Base-by-base conservation (phyloP, 148 eudicot genomes). In the Fallopia convolvulus region DNA sequence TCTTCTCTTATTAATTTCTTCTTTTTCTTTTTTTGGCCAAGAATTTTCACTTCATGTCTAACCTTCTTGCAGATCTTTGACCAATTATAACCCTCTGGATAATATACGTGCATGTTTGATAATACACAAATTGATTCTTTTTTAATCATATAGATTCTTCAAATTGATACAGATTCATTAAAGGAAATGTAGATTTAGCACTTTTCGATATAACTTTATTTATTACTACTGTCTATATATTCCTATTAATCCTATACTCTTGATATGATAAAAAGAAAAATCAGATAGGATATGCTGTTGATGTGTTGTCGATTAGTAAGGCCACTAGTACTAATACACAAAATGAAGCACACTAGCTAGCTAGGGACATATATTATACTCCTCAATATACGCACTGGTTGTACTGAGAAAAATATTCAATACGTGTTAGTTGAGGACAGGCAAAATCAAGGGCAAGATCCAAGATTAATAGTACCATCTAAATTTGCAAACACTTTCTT, bases 51-150 rank as follows among this genome's bases (percentile, higher is more conserved):
- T 5, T 2, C 15, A 5, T 36, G 72, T 6, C 5, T 66, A 32
- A 65, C 71, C 42, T 66, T 66, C 15, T 66, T 36, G 20, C 72
- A 68, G 21, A 15, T 68, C 20, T 36, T 36, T 68, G 72, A 68
- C 72, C 72, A 39, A 14, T 68, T 8, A 1, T 39, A 11, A 36
- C 39, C 72, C 72, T 33, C 46, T 39, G 72, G 72, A 36, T 68
- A 68, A 68, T 68, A 68, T 8, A 42, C 44, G 4, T 41, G 8
- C n/a, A n/a, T n/a, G n/a, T n/a, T n/a, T n/a, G n/a, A 36, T 68
- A 68, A 68, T 68, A 68, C 8, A 44, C 46, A 8, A 8, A 2
- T 3, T 32, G 17, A 17, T 11, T 26, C 10, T 20, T 56, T 56
- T 56, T 20, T 7, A 56, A n/a, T 1, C 2, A 8, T 6, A 20